These are phyloP conservation scores for Stereum hirsutum DNA, from an alignment of 1,284 basidiomycete species.

Conservation along the genomic window DNA sequence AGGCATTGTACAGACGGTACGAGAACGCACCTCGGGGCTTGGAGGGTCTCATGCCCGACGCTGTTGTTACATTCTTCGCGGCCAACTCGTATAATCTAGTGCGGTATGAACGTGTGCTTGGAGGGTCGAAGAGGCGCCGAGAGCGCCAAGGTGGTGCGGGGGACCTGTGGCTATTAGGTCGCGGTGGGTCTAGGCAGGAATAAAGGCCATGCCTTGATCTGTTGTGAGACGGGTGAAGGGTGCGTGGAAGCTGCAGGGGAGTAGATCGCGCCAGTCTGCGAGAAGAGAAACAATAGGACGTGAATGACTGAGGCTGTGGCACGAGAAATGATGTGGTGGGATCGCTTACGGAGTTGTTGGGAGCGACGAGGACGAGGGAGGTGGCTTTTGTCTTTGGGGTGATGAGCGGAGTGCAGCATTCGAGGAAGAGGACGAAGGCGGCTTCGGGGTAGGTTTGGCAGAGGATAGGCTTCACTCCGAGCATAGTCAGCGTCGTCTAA, in stretches of 20 bases:
- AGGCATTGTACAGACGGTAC: too few species aligned
- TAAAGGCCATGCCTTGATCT: conserved; percentile 52
- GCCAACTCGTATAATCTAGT: too few species aligned
- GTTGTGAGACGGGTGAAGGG: conserved; percentile 58
- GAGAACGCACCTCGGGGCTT: too few species aligned
- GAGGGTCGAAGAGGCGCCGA: conserved; percentile 58
- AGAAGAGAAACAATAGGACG: conserved; percentile 12
- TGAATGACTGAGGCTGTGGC: not conserved
- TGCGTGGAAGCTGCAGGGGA: conserved; percentile 46
- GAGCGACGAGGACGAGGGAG: conserved; percentile 66
- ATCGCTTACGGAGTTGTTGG: conserved; percentile 58
- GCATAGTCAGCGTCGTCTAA: conserved; percentile 67
- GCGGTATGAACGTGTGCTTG: conserved; percentile 50
- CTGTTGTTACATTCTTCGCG: too few species aligned
- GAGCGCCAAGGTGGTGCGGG: conserved; percentile 66
- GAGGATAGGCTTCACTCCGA: conserved; percentile 54
- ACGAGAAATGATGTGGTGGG: not conserved
- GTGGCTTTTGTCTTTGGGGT: conserved; percentile 59
- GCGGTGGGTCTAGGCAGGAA: conserved; percentile 83
- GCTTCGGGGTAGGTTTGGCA: conserved; percentile 47
- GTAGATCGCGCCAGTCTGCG: conserved; percentile 75
- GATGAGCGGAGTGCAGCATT: conserved; percentile 40
- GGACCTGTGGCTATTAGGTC: conserved; percentile 59
- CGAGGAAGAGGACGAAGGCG: conserved; percentile 52
- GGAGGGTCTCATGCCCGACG: too few species aligned